A percentile compares a stretch with the other conserved stretches of the same genome.
These are phyloP conservation scores for Boletus austroedulis DNA, from an alignment of 1,284 basidiomycete genomes.

Conservation along the genomic window DNA sequence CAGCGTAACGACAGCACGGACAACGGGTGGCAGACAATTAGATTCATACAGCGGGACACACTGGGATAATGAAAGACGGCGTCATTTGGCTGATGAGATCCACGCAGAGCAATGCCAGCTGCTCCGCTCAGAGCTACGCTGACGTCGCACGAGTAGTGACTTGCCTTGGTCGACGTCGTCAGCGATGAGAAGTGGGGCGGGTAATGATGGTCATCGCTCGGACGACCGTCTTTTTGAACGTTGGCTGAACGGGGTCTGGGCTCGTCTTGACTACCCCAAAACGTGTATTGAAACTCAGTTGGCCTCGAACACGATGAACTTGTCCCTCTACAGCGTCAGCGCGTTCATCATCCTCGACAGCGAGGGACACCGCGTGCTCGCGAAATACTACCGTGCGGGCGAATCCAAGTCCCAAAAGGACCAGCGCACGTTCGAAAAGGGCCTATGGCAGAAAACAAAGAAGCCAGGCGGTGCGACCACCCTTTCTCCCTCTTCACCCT, in stretches of 20 bases:
- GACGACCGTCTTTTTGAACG: constrained; percentile 12
- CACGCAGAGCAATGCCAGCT: constrained; percentile 19
- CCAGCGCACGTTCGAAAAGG: constrained; percentile 94
- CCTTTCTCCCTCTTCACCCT: not conserved
- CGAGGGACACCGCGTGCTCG: constrained; percentile 91
- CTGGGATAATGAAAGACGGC: constrained; percentile 31
- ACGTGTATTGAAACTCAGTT: constrained; percentile 26
- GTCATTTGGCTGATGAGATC: constrained; percentile 25
- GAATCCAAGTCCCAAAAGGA: constrained; percentile 75
- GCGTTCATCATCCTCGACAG: constrained; percentile 92
- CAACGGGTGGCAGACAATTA: constrained; percentile 33
- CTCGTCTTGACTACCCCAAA: constrained; percentile 24
- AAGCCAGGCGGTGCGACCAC: constrained; percentile 76
- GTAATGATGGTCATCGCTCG: too few relatives aligned
- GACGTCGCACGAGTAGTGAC: constrained; percentile 30
- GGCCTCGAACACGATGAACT: constrained; percentile 54
- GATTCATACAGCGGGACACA: constrained; percentile 29
- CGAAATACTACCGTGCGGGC: constrained; percentile 91
- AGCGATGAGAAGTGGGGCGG: constrained; percentile 26
- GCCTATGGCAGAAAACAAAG: constrained; percentile 92
- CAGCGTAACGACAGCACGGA: constrained; percentile 21
- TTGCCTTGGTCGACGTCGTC: constrained; percentile 35
- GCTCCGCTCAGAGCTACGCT: constrained; percentile 9
- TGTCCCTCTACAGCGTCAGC: constrained; percentile 82
- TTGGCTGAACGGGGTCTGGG: not conserved